These are phyloP conservation scores for Ceratocystis cubensis DNA, from an alignment of 2,329 filamentous ascomycete genomes.

Conservation along the genomic window DNA sequence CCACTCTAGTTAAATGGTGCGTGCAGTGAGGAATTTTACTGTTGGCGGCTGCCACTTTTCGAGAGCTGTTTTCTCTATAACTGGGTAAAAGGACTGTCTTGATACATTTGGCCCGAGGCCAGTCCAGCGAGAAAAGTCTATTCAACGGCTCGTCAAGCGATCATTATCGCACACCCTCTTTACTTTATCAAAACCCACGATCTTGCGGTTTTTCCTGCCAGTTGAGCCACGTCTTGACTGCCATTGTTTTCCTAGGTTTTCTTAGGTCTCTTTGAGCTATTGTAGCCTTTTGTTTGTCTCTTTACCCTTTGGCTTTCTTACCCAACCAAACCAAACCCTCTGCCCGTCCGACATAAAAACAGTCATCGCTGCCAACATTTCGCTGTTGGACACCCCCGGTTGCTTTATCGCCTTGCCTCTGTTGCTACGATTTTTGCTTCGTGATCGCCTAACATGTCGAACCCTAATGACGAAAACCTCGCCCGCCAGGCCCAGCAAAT, in stretches of 20 bases:
- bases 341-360: background rate
- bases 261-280: background rate
- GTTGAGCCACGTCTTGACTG: background rate
- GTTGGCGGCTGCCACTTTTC: background rate
- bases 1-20: background rate
- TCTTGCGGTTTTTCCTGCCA: background rate
- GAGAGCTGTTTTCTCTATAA: background rate
- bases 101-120: slow-evolving; percentile 13
- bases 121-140: slow-evolving; percentile 10
- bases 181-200: background rate
- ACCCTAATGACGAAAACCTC: slow-evolving; percentile 92
- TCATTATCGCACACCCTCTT: slow-evolving; percentile 9
- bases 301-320: background rate
- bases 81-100: background rate
- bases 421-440: background rate
- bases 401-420: background rate
- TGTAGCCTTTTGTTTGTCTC: background rate
- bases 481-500: slow-evolving; percentile 67
- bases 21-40: slow-evolving; percentile 9
- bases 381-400: background rate
- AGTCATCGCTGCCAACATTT: background rate
- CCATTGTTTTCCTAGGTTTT: background rate
- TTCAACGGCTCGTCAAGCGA: background rate
- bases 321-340: background rate
- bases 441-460: slow-evolving; percentile 50